Evolutionary conservation across 139 green algal genomes (phyloP), one percentile per base, ranked within the genome.

Genomic region (Klebsormidium nitens): DNA sequence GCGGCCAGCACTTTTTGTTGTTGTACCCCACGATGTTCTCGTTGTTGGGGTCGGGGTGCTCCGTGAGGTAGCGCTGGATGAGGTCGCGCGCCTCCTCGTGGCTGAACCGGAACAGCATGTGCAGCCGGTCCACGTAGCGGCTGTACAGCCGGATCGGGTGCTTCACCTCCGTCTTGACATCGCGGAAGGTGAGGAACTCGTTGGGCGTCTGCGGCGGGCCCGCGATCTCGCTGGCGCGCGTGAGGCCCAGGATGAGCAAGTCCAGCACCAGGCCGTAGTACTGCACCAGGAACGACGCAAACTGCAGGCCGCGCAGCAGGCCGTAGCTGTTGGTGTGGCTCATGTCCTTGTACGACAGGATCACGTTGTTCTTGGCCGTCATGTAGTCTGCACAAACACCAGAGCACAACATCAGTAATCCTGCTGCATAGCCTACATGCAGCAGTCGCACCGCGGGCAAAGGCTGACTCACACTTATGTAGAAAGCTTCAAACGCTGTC

Each of bases 1-100:
- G 83, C 35, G 94, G 94, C 94, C 94, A 99, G 86, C 94, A 99
- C 86, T 92, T 95, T 62, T 96, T 93, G 86, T 99, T 99, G 87
- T 99, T 98, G 83, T 97, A 98, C 28, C 94, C 94, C 40, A 99
- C 92, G 55, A 98, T 96, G 86, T 99, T 99, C 75, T 98, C 94
- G 76, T 99, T 99, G 87, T 99, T 99, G 78, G 94, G 94, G 84
- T 99, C 94, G 0, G 94, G 94, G 81, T 99, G 90, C 89, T 99
- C 94, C 23, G 94, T 98, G 2, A 99, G 85, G 86, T 96, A 99
- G 2, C 80, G 60, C 50, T 81, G 71, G 60, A 85, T 85, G 31
- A 85, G 64, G 37, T 85, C 80, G 23, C 59, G 46, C 38, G 89
- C 85, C 81, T 99, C 94, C 6, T 98, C 94, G 17, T 91, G 91